Conservation (phyloP, 768 basidiomycete species). For the Panaeolus papilionaceus region DNA sequence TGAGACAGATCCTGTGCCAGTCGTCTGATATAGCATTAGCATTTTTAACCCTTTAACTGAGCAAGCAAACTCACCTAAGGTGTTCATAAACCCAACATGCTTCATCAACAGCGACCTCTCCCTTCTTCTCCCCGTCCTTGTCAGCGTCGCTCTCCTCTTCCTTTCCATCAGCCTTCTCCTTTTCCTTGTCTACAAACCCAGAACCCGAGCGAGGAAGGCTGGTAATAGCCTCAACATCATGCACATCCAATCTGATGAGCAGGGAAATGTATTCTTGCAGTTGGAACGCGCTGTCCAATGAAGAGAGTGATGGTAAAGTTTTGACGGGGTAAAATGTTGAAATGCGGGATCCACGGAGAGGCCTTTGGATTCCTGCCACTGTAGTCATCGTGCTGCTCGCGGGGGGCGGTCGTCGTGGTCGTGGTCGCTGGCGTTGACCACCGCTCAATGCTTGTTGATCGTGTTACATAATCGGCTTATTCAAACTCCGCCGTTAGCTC, state of each 20-base stretch:
- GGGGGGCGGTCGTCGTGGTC: background rate
- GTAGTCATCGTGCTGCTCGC: conserved; percentile 30
- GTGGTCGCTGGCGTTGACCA: conserved; percentile 2
- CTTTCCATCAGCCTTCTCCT: conserved; percentile 27
- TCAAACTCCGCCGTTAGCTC: background rate
- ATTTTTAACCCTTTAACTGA: background rate
- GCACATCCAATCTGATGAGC: conserved; percentile 84
- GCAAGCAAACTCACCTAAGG: conserved; percentile 43
- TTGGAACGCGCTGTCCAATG: conserved; percentile 91
- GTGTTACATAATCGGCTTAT: background rate
- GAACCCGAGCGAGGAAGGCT: conserved; percentile 63
- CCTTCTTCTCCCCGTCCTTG: conserved; percentile 45
- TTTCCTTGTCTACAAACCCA: conserved; percentile 30
- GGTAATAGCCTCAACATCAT: conserved; percentile 86
- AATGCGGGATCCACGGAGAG: conserved; percentile 77
- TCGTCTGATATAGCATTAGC: conserved; percentile 53
- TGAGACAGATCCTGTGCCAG: conserved; percentile 88
- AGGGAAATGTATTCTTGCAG: conserved; percentile 94
- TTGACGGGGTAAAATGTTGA: conserved; percentile 84
- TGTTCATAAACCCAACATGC: conserved; percentile 84
- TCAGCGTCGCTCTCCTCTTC: conserved; percentile 37
- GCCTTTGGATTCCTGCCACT: conserved; percentile 61
- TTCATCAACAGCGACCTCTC: conserved; percentile 72
- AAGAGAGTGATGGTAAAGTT: conserved; percentile 67
- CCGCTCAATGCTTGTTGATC: background rate